Base-by-base conservation (phyloP, 805 yeast species). In the Candida piceae region DNA sequence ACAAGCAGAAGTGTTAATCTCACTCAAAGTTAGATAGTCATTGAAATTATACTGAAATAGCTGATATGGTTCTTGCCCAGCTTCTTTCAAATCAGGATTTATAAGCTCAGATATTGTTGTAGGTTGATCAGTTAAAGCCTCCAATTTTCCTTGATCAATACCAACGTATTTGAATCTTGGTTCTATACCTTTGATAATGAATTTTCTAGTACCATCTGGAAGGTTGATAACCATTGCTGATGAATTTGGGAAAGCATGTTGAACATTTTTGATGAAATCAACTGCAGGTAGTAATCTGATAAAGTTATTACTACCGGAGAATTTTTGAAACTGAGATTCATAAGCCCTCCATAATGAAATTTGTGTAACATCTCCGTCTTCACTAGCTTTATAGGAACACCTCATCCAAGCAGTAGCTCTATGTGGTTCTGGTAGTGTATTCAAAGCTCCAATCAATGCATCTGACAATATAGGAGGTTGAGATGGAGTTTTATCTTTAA, bases 351-450 rank as follows among this genome's bases (percentile, higher is more conserved):
- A 93, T 30, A 93, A 71, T 15, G 94, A 84, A 18, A 93, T 89
- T 63, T 93, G 98, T 1, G 97, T 88, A 9, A 89, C 96, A 54
- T 88, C 96, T 4, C 90, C 87, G 7, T 72, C 78, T 9, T 74
- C 66, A 31, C 70, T 76, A 4, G 94, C 87, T 49, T 80, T 88
- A 62, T 88, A 93, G 47, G 90, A 82, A 48, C 95, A 80, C 49
- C 96, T 76, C 69, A 93, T 80, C 97, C 97, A 93, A 21, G 87
- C 74, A 5, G 95, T 85, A 0, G 97, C 96, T 44, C 98, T 72
- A 40, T 78, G 72, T 2, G 97, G 97, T 61, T 93, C 98, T 10
- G 78, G 73, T 37, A 88, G 63, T 20, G 67, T 63, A 32, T 82
- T 66, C 25, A 93, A 70, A 30, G 80, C 74, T n/a, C 68, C 62